phyloP scores from a whole-genome alignment of 1,284 basidiomycete genomes.

The Phlebopus sp. region DNA sequence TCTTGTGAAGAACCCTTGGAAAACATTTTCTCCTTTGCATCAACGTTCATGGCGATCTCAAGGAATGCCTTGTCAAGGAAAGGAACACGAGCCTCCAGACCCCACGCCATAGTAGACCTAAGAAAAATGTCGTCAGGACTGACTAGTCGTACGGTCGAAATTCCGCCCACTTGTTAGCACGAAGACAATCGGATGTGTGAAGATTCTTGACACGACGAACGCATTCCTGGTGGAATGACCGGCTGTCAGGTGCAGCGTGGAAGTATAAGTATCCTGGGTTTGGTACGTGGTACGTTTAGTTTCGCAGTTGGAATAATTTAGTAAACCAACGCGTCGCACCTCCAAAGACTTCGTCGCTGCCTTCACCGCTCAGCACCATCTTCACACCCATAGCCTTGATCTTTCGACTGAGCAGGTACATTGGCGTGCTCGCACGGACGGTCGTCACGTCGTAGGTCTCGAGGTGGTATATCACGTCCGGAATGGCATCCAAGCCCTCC shows the following conservation, averaged over 20 bases:
- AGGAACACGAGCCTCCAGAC: constrained; percentile 96
- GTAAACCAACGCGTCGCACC: constrained; percentile 45
- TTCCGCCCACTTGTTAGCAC: constrained; percentile 87
- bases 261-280: constrained; percentile 93
- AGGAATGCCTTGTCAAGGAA: constrained; percentile 98
- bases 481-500: constrained; percentile 96
- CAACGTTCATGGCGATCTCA: constrained; percentile 90
- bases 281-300: constrained; percentile 26
- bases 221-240: constrained; percentile 94
- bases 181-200: constrained; percentile 95
- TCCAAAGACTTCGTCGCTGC: constrained; percentile 97
- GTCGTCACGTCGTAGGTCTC: constrained; percentile 99
- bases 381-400: constrained; percentile 99
- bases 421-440: constrained; percentile 95
- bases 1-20: constrained; percentile 77
- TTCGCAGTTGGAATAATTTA: not conserved
- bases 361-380: constrained; percentile 99
- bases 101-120: constrained; percentile 99
- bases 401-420: constrained; percentile 96
- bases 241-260: constrained; percentile 92
- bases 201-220: constrained; percentile 97
- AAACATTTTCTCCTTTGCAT: constrained; percentile 90
- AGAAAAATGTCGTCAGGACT: constrained; percentile 3
- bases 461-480: constrained; percentile 97
- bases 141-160: not conserved